A percentile compares a stretch with the other conserved stretches of the same genome.
These are phyloP conservation scores for Ulmus americana DNA, from an alignment of 331 rosid species.

Conservation along the genomic window DNA sequence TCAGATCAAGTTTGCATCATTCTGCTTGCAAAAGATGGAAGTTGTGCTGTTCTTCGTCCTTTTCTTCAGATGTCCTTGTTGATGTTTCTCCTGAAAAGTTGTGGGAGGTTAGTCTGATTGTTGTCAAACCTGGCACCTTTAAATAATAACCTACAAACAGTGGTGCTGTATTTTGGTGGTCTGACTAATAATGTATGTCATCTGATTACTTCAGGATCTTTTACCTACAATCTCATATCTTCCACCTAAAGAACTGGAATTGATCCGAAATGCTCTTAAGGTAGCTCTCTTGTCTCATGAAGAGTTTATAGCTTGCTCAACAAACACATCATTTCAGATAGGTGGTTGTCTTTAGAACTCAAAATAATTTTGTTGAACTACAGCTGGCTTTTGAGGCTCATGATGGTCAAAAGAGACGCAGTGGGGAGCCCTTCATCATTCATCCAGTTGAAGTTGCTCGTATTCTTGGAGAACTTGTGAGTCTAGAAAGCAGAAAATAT, in stretches of 20 bases:
- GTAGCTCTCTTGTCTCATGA: conserved; percentile 40
- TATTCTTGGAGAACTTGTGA: conserved; percentile 88
- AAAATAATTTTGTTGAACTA: conserved; percentile 21
- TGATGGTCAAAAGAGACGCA: conserved; percentile 96
- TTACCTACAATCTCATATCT: conserved; percentile 75
- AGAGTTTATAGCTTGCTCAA: conserved; percentile 15
- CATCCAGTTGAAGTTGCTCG: conserved; percentile 99
- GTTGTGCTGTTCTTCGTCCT: conserved; percentile 47
- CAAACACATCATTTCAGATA: conserved; percentile 22
- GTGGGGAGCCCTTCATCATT: conserved; percentile 98
- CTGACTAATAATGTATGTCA: conserved; percentile 22
- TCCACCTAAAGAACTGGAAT: conserved; percentile 66
- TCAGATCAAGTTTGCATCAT: conserved; percentile 43
- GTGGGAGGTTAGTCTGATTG: conserved; percentile 76
- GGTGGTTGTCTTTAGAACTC: conserved; percentile 18
- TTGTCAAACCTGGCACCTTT: conserved; percentile 26
- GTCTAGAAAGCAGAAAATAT: conserved; percentile 29
- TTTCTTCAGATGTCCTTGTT: conserved; percentile 34
- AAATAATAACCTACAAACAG: conserved; percentile 23
- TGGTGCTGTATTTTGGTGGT: conserved; percentile 22
- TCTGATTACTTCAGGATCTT: conserved; percentile 69
- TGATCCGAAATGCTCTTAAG: conserved; percentile 78
- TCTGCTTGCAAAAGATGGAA: conserved; percentile 46
- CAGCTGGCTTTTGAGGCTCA: conserved; percentile 97
- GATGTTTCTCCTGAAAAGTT: conserved; percentile 69